Conservation (phyloP, 129 eudicot genomes). For the Helichrysum umbraculigerum region DNA sequence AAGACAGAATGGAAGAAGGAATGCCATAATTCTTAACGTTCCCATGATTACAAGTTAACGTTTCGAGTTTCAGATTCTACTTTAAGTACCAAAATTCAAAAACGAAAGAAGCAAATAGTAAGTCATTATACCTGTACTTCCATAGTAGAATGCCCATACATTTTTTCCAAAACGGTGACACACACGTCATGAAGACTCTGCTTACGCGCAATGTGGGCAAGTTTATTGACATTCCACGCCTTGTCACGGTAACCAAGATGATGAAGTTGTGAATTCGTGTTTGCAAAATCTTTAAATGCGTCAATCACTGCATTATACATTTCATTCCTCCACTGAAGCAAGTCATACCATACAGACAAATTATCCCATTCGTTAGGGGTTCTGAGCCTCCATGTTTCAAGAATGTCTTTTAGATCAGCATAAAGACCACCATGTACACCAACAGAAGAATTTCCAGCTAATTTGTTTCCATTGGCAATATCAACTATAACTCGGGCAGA, state of each 20-base stretch:
- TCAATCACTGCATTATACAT: conserved; percentile 51
- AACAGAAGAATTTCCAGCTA: conserved; percentile 60
- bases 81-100: background rate
- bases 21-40: background rate
- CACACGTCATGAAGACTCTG: conserved; percentile 92
- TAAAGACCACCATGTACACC: conserved; percentile 78
- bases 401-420: conserved; percentile 97
- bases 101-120: background rate
- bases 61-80: background rate
- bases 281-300: conserved; percentile 27
- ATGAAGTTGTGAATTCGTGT: conserved; percentile 63
- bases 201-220: conserved; percentile 90
- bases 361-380: conserved; percentile 97
- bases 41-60: background rate
- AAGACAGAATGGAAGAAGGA: too few species aligned
- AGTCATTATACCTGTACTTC: conserved; percentile 77
- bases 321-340: conserved; percentile 99
- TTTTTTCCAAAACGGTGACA: conserved; percentile 85
- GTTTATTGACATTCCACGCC: conserved; percentile 99
- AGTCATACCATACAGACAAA: conserved; percentile 90
- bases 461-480: conserved; percentile 83
- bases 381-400: conserved; percentile 97
- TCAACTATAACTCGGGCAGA: conserved; percentile 84
- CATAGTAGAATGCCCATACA: conserved; percentile 99
- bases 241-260: conserved; percentile 99